Evolutionary conservation across 2,329 filamentous ascomycete species (phyloP).

Genomic region (Fusarium secorum): DNA sequence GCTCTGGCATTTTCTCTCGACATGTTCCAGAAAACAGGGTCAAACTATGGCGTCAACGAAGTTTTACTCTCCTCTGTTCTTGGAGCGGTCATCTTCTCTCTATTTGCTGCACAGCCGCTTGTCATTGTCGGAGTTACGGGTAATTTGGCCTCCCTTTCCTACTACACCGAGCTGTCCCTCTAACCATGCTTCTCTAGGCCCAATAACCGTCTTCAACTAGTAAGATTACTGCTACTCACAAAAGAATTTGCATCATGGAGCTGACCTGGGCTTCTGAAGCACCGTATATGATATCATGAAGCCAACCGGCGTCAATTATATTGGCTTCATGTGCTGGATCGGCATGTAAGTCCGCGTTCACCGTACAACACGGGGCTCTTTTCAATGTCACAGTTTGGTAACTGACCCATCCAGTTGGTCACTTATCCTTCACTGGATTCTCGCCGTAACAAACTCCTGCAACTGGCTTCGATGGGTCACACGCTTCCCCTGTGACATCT

Average conservation of each 20-base stretch:
- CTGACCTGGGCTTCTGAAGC: slow-evolving; percentile 46
- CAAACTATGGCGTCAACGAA: slow-evolving; percentile 90
- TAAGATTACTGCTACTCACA: slow-evolving; percentile 43
- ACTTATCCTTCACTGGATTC: slow-evolving; percentile 81
- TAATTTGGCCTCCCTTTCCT: slow-evolving; percentile 26
- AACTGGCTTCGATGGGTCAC: slow-evolving; percentile 91
- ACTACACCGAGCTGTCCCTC: neutral
- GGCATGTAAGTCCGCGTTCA: slow-evolving; percentile 65
- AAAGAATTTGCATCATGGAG: neutral
- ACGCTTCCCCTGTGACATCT: slow-evolving; percentile 90
- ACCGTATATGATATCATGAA: slow-evolving; percentile 90
- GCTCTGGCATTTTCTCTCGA: slow-evolving; percentile 89
- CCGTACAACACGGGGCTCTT: neutral
- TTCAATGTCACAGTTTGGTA: too few species aligned
- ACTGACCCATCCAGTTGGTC: slow-evolving; percentile 68
- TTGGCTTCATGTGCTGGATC: slow-evolving; percentile 92
- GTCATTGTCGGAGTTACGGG: slow-evolving; percentile 92
- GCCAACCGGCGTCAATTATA: slow-evolving; percentile 79
- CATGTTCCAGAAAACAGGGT: slow-evolving; percentile 89
- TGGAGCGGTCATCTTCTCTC: slow-evolving; percentile 79
- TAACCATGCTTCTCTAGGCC: slow-evolving; percentile 56
- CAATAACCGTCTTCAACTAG: slow-evolving; percentile 94
- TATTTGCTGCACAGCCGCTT: slow-evolving; percentile 83
- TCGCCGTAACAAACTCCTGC: slow-evolving; percentile 85
- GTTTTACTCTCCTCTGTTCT: slow-evolving; percentile 87